phyloP scores from a whole-genome alignment of 495 filamentous ascomycete genomes.

The Geoglossum glabrum region DNA sequence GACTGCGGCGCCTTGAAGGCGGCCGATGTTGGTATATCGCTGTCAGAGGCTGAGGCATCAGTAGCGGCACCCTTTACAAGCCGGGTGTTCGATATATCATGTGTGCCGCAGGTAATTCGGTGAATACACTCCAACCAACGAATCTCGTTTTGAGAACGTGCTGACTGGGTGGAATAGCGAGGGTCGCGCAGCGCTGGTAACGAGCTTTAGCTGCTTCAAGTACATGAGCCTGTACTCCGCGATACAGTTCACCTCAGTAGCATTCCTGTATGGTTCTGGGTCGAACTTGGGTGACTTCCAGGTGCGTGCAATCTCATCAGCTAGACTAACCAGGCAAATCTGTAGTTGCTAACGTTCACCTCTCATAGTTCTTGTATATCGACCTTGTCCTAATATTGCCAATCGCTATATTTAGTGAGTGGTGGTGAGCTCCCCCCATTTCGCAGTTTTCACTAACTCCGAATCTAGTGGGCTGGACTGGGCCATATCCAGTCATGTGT shows the following conservation, averaged over 20 bases:
- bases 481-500: slow-evolving; percentile 55
- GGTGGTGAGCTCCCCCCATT: slow-evolving; percentile 2
- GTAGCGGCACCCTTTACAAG: slow-evolving; percentile 97
- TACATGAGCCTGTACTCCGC: slow-evolving; percentile 99
- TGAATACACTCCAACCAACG: slow-evolving; percentile 13
- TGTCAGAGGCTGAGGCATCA: slow-evolving; percentile 94
- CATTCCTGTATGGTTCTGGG: slow-evolving; percentile 85
- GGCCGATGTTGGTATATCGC: slow-evolving; percentile 94
- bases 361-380: slow-evolving; percentile 64
- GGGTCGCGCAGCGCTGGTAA: slow-evolving; percentile 83
- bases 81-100: slow-evolving; percentile 87
- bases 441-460: slow-evolving; percentile 8
- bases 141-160: not conserved
- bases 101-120: slow-evolving; percentile 83
- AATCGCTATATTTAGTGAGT: slow-evolving; percentile 84
- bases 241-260: slow-evolving; percentile 97
- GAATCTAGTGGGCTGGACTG: slow-evolving; percentile 77
- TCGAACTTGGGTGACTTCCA: slow-evolving; percentile 97
- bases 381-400: slow-evolving; percentile 84
- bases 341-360: slow-evolving; percentile 9
- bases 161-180: slow-evolving; percentile 31
- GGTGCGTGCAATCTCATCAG: slow-evolving; percentile 20
- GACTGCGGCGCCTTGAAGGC: slow-evolving; percentile 96
- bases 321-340: not conserved
- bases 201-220: slow-evolving; percentile 98